phyloP scores from a whole-genome alignment of 495 filamentous ascomycete species.

The Talaromyces liani region DNA sequence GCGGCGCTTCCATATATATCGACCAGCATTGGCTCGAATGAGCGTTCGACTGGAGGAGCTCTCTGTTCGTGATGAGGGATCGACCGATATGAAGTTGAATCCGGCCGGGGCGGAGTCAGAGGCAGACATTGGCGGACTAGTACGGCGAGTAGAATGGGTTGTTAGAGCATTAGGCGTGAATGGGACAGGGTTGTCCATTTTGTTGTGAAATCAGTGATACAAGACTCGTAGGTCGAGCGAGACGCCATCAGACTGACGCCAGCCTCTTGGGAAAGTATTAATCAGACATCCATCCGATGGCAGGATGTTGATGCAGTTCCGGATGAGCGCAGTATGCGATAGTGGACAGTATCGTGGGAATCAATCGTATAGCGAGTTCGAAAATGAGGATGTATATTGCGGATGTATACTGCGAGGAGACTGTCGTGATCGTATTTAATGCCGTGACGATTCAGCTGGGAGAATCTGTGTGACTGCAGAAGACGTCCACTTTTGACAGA shows the following conservation, averaged over 20 bases:
- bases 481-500: not conserved
- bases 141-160: not conserved
- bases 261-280: not conserved
- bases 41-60: constrained; percentile 8
- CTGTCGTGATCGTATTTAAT: not conserved
- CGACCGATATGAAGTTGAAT: constrained; percentile 7
- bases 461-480: not conserved
- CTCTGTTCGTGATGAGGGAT: constrained; percentile 8
- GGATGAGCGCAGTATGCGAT: not conserved
- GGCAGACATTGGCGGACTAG: not conserved
- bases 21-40: constrained; percentile 8
- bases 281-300: constrained; percentile 2
- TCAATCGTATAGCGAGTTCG: not conserved
- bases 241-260: constrained; percentile 7
- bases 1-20: constrained; percentile 9
- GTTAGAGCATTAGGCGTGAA: not conserved
- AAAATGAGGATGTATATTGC: not conserved
- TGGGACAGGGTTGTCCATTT: constrained; percentile 8
- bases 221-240: not conserved
- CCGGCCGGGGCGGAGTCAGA: constrained; percentile 1
- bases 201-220: not conserved
- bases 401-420: not conserved
- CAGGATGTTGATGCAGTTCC: not conserved
- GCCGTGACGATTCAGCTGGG: not conserved
- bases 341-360: not conserved